Conservation (phyloP, 495 filamentous ascomycete species). For the Hyaloscypha finlandica region DNA sequence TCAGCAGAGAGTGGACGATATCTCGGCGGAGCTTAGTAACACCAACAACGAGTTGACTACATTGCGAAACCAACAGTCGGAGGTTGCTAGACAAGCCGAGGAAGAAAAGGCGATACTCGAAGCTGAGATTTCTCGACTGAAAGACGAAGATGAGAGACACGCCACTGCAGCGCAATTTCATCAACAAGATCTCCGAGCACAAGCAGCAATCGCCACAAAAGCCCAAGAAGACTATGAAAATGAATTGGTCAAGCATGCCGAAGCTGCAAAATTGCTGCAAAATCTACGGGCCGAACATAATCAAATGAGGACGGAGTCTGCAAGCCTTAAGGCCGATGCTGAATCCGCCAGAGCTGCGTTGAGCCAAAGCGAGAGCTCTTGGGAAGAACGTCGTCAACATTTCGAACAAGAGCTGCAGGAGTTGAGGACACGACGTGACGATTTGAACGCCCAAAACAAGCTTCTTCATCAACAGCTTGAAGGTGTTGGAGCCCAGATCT, state of each 20-base stretch:
- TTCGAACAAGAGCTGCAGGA: slow-evolving; percentile 85
- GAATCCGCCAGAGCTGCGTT: slow-evolving; percentile 79
- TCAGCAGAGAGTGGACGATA: slow-evolving; percentile 77
- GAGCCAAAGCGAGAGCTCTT: slow-evolving; percentile 80
- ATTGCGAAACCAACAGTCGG: slow-evolving; percentile 74
- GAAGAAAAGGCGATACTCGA: slow-evolving; percentile 78
- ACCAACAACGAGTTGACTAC: slow-evolving; percentile 78
- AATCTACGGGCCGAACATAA: slow-evolving; percentile 77
- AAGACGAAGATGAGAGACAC: slow-evolving; percentile 82
- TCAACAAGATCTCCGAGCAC: slow-evolving; percentile 86
- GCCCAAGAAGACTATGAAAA: slow-evolving; percentile 94
- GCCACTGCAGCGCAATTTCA: slow-evolving; percentile 74
- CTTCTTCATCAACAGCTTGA: slow-evolving; percentile 88
- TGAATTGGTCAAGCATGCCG: slow-evolving; percentile 91
- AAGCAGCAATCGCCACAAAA: slow-evolving; percentile 88
- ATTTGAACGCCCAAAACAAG: slow-evolving; percentile 81
- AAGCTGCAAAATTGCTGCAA: slow-evolving; percentile 82
- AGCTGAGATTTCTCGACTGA: slow-evolving; percentile 75
- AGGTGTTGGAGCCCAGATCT: slow-evolving; percentile 74
- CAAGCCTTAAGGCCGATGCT: slow-evolving; percentile 69
- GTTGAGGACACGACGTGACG: slow-evolving; percentile 73
- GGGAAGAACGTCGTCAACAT: slow-evolving; percentile 75
- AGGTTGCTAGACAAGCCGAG: slow-evolving; percentile 68
- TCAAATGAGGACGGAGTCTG: slow-evolving; percentile 73
- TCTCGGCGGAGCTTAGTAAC: slow-evolving; percentile 74